phyloP scores from a whole-genome alignment of 768 basidiomycete species.

The Mycena vulgaris region DNA sequence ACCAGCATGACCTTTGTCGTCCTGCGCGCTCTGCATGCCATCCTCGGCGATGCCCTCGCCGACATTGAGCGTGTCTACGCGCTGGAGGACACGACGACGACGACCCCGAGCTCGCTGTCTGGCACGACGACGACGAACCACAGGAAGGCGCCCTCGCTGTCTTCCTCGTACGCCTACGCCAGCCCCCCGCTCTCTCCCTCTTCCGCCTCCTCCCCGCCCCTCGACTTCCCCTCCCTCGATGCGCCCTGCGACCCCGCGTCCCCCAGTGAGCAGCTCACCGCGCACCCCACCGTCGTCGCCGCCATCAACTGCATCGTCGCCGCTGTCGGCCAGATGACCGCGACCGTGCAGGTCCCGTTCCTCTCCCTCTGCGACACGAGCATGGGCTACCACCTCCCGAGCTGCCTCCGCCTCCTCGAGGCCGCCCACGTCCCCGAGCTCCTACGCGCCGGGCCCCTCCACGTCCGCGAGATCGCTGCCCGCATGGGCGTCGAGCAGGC shows the following conservation, averaged over 20 bases:
- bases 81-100: background rate
- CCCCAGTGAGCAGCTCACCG: conserved; percentile 67
- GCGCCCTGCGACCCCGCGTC: conserved; percentile 61
- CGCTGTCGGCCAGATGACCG: conserved; percentile 77
- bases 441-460: conserved; percentile 73
- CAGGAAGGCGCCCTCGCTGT: conserved; percentile 35
- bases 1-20: conserved; percentile 72
- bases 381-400: conserved; percentile 85
- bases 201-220: too few species aligned
- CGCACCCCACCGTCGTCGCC: conserved; percentile 71
- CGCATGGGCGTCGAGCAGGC: conserved; percentile 60
- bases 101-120: background rate
- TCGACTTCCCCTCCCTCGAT: conserved; percentile 75
- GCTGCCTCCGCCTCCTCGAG: conserved; percentile 82
- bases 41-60: conserved; percentile 78
- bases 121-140: conserved; percentile 4
- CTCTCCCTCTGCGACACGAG: conserved; percentile 80
- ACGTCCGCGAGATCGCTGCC: conserved; percentile 62
- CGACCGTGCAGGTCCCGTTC: conserved; percentile 78
- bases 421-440: conserved; percentile 81
- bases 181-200: background rate
- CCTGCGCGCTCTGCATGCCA: conserved; percentile 73
- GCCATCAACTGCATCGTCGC: conserved; percentile 78
- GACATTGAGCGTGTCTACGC: conserved; percentile 77
- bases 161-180: conserved; percentile 20